Evolutionary conservation across 345 rosid genomes (phyloP), one percentile per base, ranked within the genome.

Genomic region (Streptanthus diversifolius): DNA sequence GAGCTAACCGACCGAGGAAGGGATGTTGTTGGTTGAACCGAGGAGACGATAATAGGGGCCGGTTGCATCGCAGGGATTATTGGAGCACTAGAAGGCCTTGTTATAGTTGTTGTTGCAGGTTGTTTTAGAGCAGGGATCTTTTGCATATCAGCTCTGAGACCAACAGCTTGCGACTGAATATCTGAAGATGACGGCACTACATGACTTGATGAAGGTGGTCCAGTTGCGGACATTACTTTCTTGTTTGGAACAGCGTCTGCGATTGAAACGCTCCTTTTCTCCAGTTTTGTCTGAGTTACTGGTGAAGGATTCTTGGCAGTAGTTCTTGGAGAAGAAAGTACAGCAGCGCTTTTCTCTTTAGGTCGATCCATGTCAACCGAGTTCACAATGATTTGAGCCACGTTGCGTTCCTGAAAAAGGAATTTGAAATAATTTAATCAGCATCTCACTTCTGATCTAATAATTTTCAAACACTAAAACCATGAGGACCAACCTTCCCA

Each of bases 11-110:
- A 88, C 36, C 95, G 91, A 40, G 95, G 80, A 59, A 95, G 92
- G 24, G 71, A 73, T 15, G 96, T 83, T 12, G 91, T 80, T 14
- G 90, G 60, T 64, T 85, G 93, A 77, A 82, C 85, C 79, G 81
- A 19, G 58, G 97, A 74, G 45, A 30, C 24, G 15, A 79, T 79
- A 33, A 76, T 80, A 64, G 90, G 86, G 56, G 86, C 68, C 39
- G 85, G 66, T 43, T 84, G 84, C 68, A 85, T 76, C 33, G 74
- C 88, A 60, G 91, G 96, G 53, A 81, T 79, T 47, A 91, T 65
- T 39, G 99, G 96, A 73, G 96, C 93, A 82, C 96, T 91, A 43
- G 92, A 88, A 44, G 97, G 96, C 86, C 99, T 91, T 33, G 96
- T 84, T 83, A 85, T 75, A 61, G 73, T 73, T 47, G 95, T 77